Evolutionary conservation across 805 yeast genomes (phyloP).

Genomic region (Lachancea meyersii): DNA sequence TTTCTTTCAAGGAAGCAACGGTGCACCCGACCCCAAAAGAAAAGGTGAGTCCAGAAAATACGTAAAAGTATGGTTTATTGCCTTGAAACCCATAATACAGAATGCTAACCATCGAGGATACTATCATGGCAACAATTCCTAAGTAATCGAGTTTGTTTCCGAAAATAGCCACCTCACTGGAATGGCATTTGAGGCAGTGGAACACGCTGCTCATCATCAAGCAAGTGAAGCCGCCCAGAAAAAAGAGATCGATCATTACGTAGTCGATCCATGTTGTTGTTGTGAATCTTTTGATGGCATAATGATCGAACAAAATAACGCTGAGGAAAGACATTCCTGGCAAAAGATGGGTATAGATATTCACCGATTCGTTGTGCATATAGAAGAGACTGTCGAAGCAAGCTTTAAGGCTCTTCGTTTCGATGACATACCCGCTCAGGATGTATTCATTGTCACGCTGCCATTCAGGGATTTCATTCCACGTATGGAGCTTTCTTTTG

Average conservation of each 20-base stretch:
- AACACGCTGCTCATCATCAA: conserved; percentile 58
- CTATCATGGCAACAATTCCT: conserved; percentile 64
- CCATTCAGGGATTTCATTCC: conserved; percentile 62
- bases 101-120: conserved; percentile 52
- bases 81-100: conserved; percentile 47
- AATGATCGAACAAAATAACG: conserved; percentile 24
- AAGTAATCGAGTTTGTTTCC: conserved; percentile 72
- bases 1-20: conserved; percentile 53
- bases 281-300: conserved; percentile 35
- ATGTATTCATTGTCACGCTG: conserved; percentile 67
- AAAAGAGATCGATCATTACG: conserved; percentile 33
- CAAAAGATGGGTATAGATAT: conserved; percentile 60
- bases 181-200: conserved; percentile 63
- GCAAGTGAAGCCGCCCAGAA: conserved; percentile 52
- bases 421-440: conserved; percentile 53
- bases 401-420: conserved; percentile 41
- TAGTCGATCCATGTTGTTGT: conserved; percentile 39
- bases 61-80: conserved; percentile 29
- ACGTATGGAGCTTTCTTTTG: conserved; percentile 17
- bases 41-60: conserved; percentile 43
- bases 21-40: conserved; percentile 58
- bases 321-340: conserved; percentile 32
- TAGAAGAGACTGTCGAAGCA: conserved; percentile 47
- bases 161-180: conserved; percentile 43
- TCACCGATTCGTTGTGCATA: conserved; percentile 68